phyloP scores from a whole-genome alignment of 139 green algal species.

The Micromonas pusilla region DNA sequence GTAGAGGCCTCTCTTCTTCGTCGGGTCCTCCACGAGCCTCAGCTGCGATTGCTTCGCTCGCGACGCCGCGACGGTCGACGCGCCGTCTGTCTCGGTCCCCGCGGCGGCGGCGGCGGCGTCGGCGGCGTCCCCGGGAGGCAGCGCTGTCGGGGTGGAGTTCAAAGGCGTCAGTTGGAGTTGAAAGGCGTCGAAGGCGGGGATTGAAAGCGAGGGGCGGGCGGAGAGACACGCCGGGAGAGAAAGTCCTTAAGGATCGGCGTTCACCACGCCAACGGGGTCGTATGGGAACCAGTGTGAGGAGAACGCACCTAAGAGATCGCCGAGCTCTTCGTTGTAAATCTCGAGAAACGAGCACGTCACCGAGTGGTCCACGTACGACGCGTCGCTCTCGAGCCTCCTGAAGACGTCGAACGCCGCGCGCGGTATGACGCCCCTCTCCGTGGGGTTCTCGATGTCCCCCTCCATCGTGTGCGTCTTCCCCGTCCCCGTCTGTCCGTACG shows the following conservation, averaged over 20 bases:
- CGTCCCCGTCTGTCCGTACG: slow-evolving; percentile 32
- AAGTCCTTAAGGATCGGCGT: too few species aligned
- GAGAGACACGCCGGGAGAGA: too few species aligned
- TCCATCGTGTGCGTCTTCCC: slow-evolving; percentile 28
- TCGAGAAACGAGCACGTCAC: slow-evolving; percentile 30
- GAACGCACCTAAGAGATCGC: slow-evolving; percentile 31
- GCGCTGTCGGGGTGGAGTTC: too few species aligned
- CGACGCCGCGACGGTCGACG: not conserved
- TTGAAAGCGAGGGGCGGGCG: too few species aligned
- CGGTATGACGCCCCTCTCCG: slow-evolving; percentile 20
- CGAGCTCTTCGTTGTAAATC: slow-evolving; percentile 38
- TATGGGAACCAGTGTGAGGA: too few species aligned
- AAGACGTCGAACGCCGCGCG: slow-evolving; percentile 25
- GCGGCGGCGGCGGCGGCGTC: too few species aligned
- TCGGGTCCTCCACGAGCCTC: slow-evolving; percentile 13
- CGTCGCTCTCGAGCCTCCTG: slow-evolving; percentile 1
- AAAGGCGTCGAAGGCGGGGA: too few species aligned
- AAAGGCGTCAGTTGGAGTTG: too few species aligned
- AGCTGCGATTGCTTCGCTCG: not conserved
- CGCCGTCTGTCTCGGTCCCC: too few species aligned
- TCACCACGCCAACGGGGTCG: too few species aligned
- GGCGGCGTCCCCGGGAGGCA: too few species aligned
- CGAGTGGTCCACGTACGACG: slow-evolving; percentile 13
- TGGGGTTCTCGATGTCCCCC: slow-evolving; percentile 11
- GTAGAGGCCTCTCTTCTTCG: not conserved